Evolutionary conservation across 257 asterid genomes (phyloP).

Genomic region (Salvia miltiorrhiza): DNA sequence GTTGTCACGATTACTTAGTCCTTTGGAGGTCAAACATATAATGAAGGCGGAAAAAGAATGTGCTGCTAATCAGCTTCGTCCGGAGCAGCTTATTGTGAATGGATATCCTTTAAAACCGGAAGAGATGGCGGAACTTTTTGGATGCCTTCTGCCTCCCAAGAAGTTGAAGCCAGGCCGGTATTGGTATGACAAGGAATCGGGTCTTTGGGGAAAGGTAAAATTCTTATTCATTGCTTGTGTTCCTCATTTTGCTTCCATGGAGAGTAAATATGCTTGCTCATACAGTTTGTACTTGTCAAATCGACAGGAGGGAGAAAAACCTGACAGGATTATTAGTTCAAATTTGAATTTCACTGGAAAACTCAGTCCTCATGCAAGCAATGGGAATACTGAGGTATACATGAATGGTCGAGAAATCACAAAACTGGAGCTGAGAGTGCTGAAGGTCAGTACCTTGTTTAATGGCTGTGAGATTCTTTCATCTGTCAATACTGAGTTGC

Average conservation of each 20-base stretch:
- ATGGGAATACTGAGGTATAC: slow-evolving; percentile 88
- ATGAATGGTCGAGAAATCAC: slow-evolving; percentile 97
- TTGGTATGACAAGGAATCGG: slow-evolving; percentile 97
- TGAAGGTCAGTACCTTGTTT: slow-evolving; percentile 54
- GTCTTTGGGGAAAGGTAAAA: slow-evolving; percentile 90
- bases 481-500: not conserved
- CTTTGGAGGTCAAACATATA: slow-evolving; percentile 88
- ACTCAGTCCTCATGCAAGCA: slow-evolving; percentile 81
- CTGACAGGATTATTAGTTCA: slow-evolving; percentile 77
- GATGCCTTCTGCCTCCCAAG: slow-evolving; percentile 75
- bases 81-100: slow-evolving; percentile 84
- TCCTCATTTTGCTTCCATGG: not conserved
- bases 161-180: slow-evolving; percentile 87
- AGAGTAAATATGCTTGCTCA: slow-evolving; percentile 29
- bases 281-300: slow-evolving; percentile 20
- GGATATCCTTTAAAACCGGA: slow-evolving; percentile 75
- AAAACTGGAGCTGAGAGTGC: slow-evolving; percentile 73
- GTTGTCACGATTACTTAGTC: slow-evolving; percentile 70
- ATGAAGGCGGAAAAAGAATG: slow-evolving; percentile 90
- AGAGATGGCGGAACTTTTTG: slow-evolving; percentile 82
- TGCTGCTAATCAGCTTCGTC: slow-evolving; percentile 86
- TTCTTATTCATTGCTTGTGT: not conserved
- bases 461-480: not conserved
- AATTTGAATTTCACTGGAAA: slow-evolving; percentile 84
- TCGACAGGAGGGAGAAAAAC: slow-evolving; percentile 92